Conservation (phyloP, 139 green algal genomes). For the Asterochloris erici region DNA sequence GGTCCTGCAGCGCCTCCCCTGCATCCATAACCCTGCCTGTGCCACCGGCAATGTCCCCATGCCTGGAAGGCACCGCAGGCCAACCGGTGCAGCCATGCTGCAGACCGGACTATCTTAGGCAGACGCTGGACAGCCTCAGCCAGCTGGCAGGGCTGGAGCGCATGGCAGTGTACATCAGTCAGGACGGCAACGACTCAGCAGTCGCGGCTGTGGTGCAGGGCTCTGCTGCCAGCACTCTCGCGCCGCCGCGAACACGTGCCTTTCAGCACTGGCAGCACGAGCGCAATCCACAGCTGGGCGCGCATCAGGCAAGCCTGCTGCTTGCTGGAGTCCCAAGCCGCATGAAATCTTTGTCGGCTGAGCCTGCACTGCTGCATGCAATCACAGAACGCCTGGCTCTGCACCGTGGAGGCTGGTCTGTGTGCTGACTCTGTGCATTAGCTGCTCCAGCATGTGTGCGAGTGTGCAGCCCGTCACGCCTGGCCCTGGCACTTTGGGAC, state of each 20-base stretch:
- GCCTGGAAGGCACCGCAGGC: too few relatives aligned
- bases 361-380: background rate
- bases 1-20: background rate
- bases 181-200: slow-evolving; percentile 24
- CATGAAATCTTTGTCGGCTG: background rate
- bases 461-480: background rate
- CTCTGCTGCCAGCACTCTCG: background rate
- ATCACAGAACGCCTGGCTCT: background rate
- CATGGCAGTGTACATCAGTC: slow-evolving; percentile 36
- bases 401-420: background rate
- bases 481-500: background rate
- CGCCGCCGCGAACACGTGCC: background rate
- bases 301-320: slow-evolving; percentile 15
- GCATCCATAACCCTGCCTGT: background rate
- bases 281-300: slow-evolving; percentile 14
- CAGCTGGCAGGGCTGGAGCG: slow-evolving; percentile 25
- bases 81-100: background rate
- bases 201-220: slow-evolving; percentile 9
- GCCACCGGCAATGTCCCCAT: background rate
- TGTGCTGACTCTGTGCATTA: background rate
- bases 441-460: background rate
- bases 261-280: slow-evolving; percentile 33
- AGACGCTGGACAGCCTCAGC: slow-evolving; percentile 31
- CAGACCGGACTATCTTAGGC: slow-evolving; percentile 27
- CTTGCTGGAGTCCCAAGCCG: background rate